These are phyloP conservation scores for Apiotrichum porosum DNA, from an alignment of 1,284 basidiomycete genomes.

Conservation along the genomic window DNA sequence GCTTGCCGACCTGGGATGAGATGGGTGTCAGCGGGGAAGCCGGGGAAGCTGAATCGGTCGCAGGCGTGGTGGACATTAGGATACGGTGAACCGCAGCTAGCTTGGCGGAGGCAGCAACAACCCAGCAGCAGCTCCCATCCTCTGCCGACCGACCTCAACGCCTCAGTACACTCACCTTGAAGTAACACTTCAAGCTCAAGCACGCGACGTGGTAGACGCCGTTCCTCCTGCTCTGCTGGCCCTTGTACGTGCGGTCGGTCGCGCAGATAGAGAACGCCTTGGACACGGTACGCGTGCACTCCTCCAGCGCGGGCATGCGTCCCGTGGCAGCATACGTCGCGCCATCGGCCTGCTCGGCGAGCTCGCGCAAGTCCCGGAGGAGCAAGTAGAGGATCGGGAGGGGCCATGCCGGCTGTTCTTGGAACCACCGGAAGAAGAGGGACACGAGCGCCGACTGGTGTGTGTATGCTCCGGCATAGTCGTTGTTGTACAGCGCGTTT, in stretches of 20 bases:
- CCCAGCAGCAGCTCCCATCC: background rate
- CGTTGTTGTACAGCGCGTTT: slow-evolving; percentile 27
- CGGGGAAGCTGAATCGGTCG: too few relatives aligned
- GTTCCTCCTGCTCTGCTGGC: slow-evolving; percentile 77
- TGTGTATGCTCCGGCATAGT: slow-evolving; percentile 37
- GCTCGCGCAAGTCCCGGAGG: slow-evolving; percentile 69
- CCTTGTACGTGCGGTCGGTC: slow-evolving; percentile 71
- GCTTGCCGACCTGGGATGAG: slow-evolving; percentile 68
- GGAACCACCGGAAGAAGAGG: slow-evolving; percentile 69
- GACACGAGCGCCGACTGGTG: slow-evolving; percentile 50
- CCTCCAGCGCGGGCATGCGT: slow-evolving; percentile 71
- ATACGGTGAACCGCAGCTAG: too few relatives aligned
- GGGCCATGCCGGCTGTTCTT: slow-evolving; percentile 73
- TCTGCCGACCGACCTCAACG: background rate
- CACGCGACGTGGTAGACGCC: slow-evolving; percentile 93
- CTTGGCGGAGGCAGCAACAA: too few relatives aligned
- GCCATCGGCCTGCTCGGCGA: slow-evolving; percentile 58
- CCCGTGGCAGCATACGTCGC: slow-evolving; percentile 46
- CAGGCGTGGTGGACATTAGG: too few relatives aligned
- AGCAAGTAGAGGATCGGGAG: slow-evolving; percentile 72
- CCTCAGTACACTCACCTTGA: slow-evolving; percentile 59
- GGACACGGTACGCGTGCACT: slow-evolving; percentile 81
- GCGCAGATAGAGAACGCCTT: slow-evolving; percentile 90
- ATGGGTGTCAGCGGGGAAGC: slow-evolving; percentile 1
- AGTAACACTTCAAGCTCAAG: slow-evolving; percentile 88